Evolutionary conservation across 164 flowering plant genomes (phyloP).

Genomic region (Nymphaea colorata): DNA sequence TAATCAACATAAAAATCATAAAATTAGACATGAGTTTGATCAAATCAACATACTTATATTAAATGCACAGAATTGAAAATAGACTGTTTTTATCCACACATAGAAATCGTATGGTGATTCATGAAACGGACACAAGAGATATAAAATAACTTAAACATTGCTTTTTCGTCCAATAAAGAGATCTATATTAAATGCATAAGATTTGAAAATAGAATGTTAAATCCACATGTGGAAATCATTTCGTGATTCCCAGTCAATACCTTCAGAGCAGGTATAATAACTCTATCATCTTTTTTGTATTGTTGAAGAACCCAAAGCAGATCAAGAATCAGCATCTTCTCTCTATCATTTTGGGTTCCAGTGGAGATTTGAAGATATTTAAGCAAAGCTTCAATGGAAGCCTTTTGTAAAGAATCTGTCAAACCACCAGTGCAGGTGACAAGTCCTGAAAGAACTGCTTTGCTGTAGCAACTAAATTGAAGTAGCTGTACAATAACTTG

Average conservation of each 20-base stretch:
- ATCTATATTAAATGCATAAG: too few relatives aligned
- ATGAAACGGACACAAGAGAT: too few relatives aligned
- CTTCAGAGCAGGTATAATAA: slow-evolving; percentile 77
- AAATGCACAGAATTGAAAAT: too few relatives aligned
- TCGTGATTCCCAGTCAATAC: slow-evolving; percentile 15
- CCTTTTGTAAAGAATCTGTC: slow-evolving; percentile 85
- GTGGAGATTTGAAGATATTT: slow-evolving; percentile 50
- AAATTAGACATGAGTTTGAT: too few relatives aligned
- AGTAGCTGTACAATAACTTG: slow-evolving; percentile 78
- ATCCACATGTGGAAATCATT: too few relatives aligned
- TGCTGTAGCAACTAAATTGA: slow-evolving; percentile 63
- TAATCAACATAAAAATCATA: too few relatives aligned
- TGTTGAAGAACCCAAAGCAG: slow-evolving; percentile 76
- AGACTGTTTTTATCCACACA: too few relatives aligned
- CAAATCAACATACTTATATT: too few relatives aligned
- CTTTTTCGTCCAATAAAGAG: too few relatives aligned
- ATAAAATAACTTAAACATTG: too few relatives aligned
- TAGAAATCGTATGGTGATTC: too few relatives aligned
- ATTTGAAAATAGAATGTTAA: too few relatives aligned
- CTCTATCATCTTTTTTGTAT: slow-evolving; percentile 75
- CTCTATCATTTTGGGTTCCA: slow-evolving; percentile 24
- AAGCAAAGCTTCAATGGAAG: slow-evolving; percentile 58
- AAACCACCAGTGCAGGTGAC: slow-evolving; percentile 84
- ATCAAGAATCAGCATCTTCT: slow-evolving; percentile 38
- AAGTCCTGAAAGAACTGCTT: slow-evolving; percentile 63